Conservation (phyloP, 148 eudicot species). For the Diospyros lotus region DNA sequence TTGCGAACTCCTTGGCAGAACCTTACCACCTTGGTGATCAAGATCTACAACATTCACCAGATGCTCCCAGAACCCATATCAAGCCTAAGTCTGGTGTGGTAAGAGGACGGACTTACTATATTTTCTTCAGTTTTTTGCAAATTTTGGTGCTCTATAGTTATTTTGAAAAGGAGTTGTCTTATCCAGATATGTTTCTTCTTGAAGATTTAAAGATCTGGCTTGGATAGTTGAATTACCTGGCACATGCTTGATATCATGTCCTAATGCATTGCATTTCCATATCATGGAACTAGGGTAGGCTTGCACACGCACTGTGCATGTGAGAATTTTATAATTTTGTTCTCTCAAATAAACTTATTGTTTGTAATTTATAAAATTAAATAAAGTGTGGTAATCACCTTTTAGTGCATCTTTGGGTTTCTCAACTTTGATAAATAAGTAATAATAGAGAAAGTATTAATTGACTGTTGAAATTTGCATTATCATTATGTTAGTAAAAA, state of each 20-base stretch:
- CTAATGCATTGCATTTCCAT: not conserved
- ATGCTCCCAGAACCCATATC: slow-evolving; percentile 31
- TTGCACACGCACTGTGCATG: too few relatives aligned
- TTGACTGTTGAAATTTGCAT: too few relatives aligned
- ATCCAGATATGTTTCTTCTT: not conserved
- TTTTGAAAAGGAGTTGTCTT: not conserved
- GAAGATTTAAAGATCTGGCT: not conserved
- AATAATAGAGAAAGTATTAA: too few relatives aligned
- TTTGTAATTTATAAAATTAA: too few relatives aligned
- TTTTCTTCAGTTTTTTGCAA: not conserved
- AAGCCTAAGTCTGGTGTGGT: slow-evolving; percentile 38
- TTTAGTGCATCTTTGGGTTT: too few relatives aligned
- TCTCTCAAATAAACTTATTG: too few relatives aligned
- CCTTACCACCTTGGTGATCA: slow-evolving; percentile 31
- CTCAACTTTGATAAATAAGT: too few relatives aligned
- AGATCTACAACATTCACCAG: slow-evolving; percentile 22
- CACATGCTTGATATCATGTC: not conserved
- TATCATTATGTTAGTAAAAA: too few relatives aligned
- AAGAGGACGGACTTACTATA: slow-evolving; percentile 20
- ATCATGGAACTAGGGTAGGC: not conserved
- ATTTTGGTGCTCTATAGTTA: not conserved
- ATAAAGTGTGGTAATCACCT: too few relatives aligned
- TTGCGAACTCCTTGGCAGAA: slow-evolving; percentile 25
- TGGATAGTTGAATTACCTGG: not conserved
- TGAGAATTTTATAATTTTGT: too few relatives aligned